Percentiles rank a stretch among this genome's conserved stretches.
These are phyloP conservation scores for Abrus precatorius DNA, from an alignment of 306 rosid genomes.

Conservation along the genomic window DNA sequence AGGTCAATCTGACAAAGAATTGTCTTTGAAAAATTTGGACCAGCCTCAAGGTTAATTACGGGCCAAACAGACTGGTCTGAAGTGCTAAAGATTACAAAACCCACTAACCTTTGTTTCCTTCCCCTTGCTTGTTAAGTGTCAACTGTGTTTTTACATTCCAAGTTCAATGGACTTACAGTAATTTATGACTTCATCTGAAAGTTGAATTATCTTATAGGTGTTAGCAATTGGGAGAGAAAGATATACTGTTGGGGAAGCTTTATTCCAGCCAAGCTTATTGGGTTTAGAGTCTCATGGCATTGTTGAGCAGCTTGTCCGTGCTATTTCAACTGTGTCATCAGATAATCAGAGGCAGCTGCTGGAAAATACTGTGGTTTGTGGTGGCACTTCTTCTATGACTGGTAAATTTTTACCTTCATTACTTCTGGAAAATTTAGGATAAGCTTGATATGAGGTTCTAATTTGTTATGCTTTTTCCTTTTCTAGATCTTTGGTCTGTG, in stretches of 20 bases:
- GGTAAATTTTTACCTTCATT: constrained; percentile 57
- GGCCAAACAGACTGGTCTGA: constrained; percentile 14
- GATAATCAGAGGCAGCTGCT: constrained; percentile 93
- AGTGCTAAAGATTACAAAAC: neutral
- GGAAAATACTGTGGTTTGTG: constrained; percentile 93
- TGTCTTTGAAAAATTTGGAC: neutral
- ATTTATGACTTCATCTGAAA: constrained; percentile 17
- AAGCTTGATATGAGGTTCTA: constrained; percentile 39
- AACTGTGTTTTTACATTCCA: neutral
- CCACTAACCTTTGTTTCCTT: neutral
- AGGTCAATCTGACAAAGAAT: neutral
- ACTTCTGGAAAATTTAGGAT: constrained; percentile 15
- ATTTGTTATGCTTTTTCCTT: constrained; percentile 8
- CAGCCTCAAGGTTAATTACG: neutral
- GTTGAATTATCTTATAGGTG: constrained; percentile 63
- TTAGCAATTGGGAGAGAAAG: constrained; percentile 85
- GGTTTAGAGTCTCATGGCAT: constrained; percentile 93
- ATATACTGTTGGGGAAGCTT: constrained; percentile 89
- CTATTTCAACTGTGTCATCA: constrained; percentile 88
- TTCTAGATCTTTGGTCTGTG: constrained; percentile 5
- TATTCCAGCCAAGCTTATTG: constrained; percentile 83
- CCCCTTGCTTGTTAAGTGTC: neutral
- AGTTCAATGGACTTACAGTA: constrained; percentile 1
- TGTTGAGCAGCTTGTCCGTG: constrained; percentile 95
- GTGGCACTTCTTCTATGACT: constrained; percentile 85